Evolutionary conservation across 495 filamentous ascomycete genomes (phyloP), one percentile per base, ranked within the genome.

Genomic region (Aspergillus homomorphus): DNA sequence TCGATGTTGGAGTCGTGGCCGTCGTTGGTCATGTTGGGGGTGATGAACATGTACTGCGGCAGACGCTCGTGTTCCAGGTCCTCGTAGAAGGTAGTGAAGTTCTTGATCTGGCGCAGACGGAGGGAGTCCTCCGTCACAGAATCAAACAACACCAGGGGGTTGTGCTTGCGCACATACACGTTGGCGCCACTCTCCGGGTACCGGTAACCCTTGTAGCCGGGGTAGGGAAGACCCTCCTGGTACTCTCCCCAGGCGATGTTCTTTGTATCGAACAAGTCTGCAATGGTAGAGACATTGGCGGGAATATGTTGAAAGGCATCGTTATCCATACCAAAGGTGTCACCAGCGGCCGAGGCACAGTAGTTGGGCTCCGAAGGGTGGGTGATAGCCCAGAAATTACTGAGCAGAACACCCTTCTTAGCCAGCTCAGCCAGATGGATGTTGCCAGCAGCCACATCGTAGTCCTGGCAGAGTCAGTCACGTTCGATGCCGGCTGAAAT

Each of bases 101-200:
- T 88, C 77, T 90, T 89, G 72, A 87, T 83, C 50, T 80, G 73
- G 16, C 79, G 75, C 7, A 83, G 69, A 20, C 86, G 79, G 7
- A 78, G 74, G 0, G 74, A 62, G 54, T 82, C 76, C 16, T 70
- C 66, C 22, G 80, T 77, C n/a, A 87, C 78, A 19, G 77, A 80
- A 64, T 87, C 77, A 57, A 77, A 87, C 52, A 82, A 76, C 43
- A 88, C 71, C 46, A 83, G 63, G 0, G 86, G 87, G 71, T 89
- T 89, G 72, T 90, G 88, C 74, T 90, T 91, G 56, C 88, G 81
- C 1, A 90, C 87, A 63, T 91, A 91, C 68, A 84, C 81, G 50
- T 85, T 82, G 14, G 68, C 69, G 14, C 75, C 73, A 15, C 70
- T 73, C 45, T 73, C 52, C 57, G 80, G 79, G 56, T 77, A 79